Percentiles rank a stretch among this genome's conserved stretches.
Conservation (phyloP, 768 basidiomycete genomes). For the Boletales sp. region DNA sequence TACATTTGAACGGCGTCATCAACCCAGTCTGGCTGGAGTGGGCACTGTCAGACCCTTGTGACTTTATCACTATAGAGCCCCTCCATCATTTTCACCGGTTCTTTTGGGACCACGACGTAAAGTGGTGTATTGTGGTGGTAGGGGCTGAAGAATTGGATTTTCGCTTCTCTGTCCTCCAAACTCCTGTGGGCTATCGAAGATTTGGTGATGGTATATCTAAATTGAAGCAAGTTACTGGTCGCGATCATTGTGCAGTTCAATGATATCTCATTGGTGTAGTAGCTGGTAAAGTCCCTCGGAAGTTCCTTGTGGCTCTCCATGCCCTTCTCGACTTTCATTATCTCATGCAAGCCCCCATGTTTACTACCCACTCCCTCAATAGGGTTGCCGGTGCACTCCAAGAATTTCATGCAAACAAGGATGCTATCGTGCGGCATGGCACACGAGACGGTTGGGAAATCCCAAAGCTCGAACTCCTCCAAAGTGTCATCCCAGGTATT, state of each 20-base stretch:
- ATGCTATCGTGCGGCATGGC: conserved; percentile 26
- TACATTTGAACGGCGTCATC: not conserved
- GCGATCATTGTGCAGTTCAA: conserved; percentile 13
- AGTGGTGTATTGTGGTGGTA: not conserved
- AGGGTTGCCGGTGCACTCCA: conserved; percentile 25
- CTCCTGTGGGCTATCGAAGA: conserved; percentile 32
- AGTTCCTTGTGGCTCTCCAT: conserved; percentile 6
- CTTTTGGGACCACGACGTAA: not conserved
- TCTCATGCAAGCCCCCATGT: conserved; percentile 33
- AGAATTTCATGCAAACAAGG: conserved; percentile 36
- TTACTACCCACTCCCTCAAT: conserved; percentile 29
- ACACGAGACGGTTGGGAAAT: not conserved
- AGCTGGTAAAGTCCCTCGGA: not conserved
- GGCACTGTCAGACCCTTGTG: not conserved
- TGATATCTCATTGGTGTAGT: conserved; percentile 15
- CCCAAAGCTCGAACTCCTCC: not conserved
- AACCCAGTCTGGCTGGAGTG: not conserved
- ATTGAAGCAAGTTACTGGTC: conserved; percentile 4
- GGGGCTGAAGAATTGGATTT: conserved; percentile 32
- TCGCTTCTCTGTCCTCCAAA: conserved; percentile 35
- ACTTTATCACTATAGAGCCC: not conserved
- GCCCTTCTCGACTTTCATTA: conserved; percentile 39
- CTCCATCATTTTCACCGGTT: conserved; percentile 4
- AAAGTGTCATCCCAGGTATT: not conserved
- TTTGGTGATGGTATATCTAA: conserved; percentile 38